Conservation (phyloP, 306 rosid species). For the Malus asiatica region DNA sequence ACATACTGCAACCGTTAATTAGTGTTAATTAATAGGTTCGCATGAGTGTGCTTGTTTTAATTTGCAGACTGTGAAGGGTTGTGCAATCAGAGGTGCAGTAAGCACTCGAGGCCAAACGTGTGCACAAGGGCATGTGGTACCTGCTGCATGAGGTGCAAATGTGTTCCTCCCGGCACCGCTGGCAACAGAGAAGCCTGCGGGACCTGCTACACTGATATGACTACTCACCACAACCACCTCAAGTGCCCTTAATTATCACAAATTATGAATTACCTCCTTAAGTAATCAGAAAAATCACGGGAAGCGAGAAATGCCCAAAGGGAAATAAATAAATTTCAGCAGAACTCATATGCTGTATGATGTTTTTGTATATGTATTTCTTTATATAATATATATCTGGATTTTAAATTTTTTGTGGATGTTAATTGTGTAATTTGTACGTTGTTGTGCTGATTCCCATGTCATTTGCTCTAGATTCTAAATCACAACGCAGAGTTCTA, state of each 20-base stretch:
- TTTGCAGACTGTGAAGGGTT: slow-evolving; percentile 20
- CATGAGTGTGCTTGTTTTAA: neutral
- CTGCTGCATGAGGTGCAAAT: slow-evolving; percentile 37
- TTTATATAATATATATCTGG: too few species aligned
- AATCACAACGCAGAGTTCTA: too few species aligned
- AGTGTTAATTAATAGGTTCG: neutral
- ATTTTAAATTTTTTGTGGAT: neutral
- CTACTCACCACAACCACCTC: slow-evolving; percentile 30
- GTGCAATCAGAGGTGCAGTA: slow-evolving; percentile 24
- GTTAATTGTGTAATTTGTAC: neutral
- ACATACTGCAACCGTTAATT: neutral
- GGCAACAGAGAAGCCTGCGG: slow-evolving; percentile 41
- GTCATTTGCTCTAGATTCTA: too few species aligned
- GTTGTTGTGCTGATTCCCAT: too few species aligned
- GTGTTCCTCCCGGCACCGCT: slow-evolving; percentile 41
- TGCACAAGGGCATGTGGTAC: slow-evolving; percentile 36
- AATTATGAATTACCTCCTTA: neutral
- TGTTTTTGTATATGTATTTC: neutral
- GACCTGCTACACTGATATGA: slow-evolving; percentile 37
- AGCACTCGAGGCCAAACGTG: slow-evolving; percentile 36
- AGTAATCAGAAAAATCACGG: neutral
- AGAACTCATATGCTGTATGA: neutral
- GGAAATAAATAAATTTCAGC: neutral
- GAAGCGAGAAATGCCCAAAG: too few species aligned
- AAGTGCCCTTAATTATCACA: slow-evolving; percentile 36